phyloP scores from a whole-genome alignment of 305 asterid genomes.

The Fraxinus xanthoxyloides region DNA sequence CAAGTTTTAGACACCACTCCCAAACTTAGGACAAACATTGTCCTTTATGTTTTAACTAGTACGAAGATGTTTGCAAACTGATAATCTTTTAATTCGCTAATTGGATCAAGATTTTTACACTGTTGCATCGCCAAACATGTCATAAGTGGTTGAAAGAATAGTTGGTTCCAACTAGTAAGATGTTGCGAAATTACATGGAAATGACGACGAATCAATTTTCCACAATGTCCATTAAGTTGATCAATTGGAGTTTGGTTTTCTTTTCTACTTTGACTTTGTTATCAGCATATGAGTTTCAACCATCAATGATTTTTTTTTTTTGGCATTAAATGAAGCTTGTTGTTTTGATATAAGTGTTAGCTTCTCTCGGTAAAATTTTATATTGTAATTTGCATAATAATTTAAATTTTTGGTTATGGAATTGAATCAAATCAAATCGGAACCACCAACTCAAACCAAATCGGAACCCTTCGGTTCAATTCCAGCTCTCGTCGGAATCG shows the following conservation, averaged over 20 bases:
- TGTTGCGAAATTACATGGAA: not conserved
- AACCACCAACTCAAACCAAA: not conserved
- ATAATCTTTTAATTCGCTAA: not conserved
- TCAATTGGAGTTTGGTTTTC: not conserved
- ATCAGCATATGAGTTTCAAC: not conserved
- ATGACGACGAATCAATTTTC: not conserved
- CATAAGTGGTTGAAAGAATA: not conserved
- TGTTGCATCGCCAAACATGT: not conserved
- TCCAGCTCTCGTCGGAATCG: not conserved
- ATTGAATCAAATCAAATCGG: no score
- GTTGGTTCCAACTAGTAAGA: not conserved
- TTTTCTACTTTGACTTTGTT: not conserved
- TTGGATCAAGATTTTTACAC: not conserved
- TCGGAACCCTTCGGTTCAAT: not conserved
- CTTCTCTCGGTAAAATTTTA: not conserved
- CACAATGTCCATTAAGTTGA: not conserved
- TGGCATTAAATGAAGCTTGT: not conserved
- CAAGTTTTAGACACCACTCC: not conserved
- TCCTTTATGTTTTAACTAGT: not conserved
- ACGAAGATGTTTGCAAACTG: not conserved
- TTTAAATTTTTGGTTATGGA: not conserved
- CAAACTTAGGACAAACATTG: not conserved
- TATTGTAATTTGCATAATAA: no score
- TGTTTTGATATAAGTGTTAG: not conserved
- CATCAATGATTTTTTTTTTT: not conserved